A percentile compares a stretch with the other conserved stretches of the same genome.
These are phyloP conservation scores for Eremochloa ophiuroides DNA, from an alignment of 176 grass and related monocot genomes.

Conservation along the genomic window DNA sequence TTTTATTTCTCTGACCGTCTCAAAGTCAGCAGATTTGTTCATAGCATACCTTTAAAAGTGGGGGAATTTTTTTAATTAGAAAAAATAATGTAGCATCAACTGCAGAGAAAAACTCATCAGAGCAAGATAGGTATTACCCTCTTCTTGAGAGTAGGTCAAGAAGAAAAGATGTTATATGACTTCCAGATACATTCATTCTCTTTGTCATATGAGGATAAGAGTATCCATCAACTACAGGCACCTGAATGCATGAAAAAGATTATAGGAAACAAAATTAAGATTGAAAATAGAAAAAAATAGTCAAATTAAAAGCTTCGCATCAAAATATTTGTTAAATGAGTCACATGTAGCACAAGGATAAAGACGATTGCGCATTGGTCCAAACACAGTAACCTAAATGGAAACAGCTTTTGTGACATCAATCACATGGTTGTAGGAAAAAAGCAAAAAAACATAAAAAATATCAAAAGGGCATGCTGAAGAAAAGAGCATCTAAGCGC, in stretches of 20 bases:
- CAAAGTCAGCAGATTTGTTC: conserved; percentile 96
- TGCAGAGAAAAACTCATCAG: background rate
- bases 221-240: conserved; percentile 96
- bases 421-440: background rate
- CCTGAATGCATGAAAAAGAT: conserved; percentile 45
- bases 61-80: conserved; percentile 6
- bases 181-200: conserved; percentile 98
- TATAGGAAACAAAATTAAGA: background rate
- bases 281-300: background rate
- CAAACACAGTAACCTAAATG: background rate
- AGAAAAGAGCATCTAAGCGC: background rate
- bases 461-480: background rate
- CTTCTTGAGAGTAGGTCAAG: conserved; percentile 93
- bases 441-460: background rate
- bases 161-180: conserved; percentile 98
- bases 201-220: conserved; percentile 97
- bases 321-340: background rate
- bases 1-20: conserved; percentile 94
- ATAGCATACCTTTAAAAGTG: conserved; percentile 76
- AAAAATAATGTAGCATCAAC: conserved; percentile 19
- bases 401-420: background rate
- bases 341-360: background rate
- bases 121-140: conserved; percentile 55
- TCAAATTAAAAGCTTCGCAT: background rate
- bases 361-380: background rate